A percentile compares a stretch with the other conserved stretches of the same genome.
Conservation (phyloP, 495 filamentous ascomycete genomes). For the Aspergillus haitiensis region DNA sequence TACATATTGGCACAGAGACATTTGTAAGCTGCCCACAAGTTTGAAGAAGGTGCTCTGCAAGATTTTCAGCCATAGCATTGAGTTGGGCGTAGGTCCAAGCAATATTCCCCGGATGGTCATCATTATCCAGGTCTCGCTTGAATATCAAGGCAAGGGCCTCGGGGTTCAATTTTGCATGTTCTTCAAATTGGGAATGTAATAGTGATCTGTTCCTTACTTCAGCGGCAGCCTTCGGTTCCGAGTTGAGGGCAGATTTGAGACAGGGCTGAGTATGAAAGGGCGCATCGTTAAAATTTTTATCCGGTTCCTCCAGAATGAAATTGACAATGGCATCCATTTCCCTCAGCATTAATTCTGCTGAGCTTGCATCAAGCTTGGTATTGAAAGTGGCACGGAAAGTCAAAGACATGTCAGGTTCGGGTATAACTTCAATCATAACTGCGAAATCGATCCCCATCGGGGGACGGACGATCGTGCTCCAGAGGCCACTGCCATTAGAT, state of each 20-base stretch:
- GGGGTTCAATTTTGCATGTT: conserved; percentile 24
- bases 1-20: conserved; percentile 69
- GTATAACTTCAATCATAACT: conserved; percentile 32
- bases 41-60: conserved; percentile 29
- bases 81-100: conserved; percentile 36
- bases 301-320: conserved; percentile 27
- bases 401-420: conserved; percentile 21
- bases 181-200: conserved; percentile 33
- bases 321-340: conserved; percentile 29
- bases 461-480: conserved; percentile 26
- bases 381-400: conserved; percentile 30
- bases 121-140: conserved; percentile 27
- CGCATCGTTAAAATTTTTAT: conserved; percentile 21
- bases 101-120: conserved; percentile 19
- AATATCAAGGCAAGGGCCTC: conserved; percentile 32
- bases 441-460: conserved; percentile 30
- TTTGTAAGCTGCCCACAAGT: conserved; percentile 26
- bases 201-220: conserved; percentile 19
- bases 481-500: conserved; percentile 17
- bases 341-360: conserved; percentile 30
- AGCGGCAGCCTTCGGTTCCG: conserved; percentile 6
- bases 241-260: conserved; percentile 30
- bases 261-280: conserved; percentile 10
- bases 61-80: conserved; percentile 28
- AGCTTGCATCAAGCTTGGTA: conserved; percentile 21